Evolutionary conservation across 371 early-diverging fungal genomes (phyloP), one percentile per base, ranked within the genome.

Genomic region (Amoeboradix gromovi): DNA sequence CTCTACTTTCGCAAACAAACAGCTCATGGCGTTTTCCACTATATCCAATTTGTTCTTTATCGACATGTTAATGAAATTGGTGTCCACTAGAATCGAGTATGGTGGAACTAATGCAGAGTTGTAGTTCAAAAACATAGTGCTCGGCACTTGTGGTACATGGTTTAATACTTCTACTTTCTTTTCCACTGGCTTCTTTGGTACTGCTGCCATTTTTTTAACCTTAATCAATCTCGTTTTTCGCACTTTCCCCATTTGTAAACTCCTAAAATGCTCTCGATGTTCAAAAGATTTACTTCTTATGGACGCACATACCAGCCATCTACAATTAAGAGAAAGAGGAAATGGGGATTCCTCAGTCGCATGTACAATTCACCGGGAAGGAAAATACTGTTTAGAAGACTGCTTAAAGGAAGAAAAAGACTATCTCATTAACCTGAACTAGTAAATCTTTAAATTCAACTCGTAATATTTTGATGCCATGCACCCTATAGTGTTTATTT

Each of bases 21-120:
- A 97, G 75, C 94, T 94, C 93, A 98, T 96, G 88, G 98, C 89
- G 17, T 90, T 86, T 73, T 91, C 87, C 65, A 94, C 84, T 66
- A 96, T 81, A 76, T 98, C 98, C 31, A 98, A 82, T 76, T 97
- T 97, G 83, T 97, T 97, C 76, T 96, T 92, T 73, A 99, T 91
- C 28, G 96, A 89, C 73, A 97, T 94, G 81, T 98, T 98, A 81
- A 99, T 98, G 75, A 99, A 99, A 78, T 99, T 99, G 73, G 99
- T 98, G 80, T 99, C 99, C 48, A 99, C 86, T 16, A 99, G 79
- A 31, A 99, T 86, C 72, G 90, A 89, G 78, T 98, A 99, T 30
- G 99, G 99, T 66, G 99, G 99, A 1, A 87, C 94, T 28, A 99
- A 81, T 22, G 93, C 87, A 32, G 89, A 82, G 77, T 98, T 98